Evolutionary conservation across 306 rosid species (phyloP).

Genomic region (Gastrolobium bilobum): DNA sequence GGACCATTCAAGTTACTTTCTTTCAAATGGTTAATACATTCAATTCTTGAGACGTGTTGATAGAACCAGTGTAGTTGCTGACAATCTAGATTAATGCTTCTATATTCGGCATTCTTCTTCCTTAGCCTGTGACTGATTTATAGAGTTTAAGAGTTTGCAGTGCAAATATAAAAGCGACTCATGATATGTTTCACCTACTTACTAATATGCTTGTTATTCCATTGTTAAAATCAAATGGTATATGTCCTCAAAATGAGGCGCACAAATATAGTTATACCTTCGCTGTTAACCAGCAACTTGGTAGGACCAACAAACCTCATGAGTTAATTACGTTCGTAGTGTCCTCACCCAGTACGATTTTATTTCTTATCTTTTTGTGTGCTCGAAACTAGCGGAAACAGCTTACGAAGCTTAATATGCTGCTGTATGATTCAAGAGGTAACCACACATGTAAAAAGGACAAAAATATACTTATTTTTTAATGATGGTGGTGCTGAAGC

Average conservation of each 20-base stretch:
- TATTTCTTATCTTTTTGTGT: background rate
- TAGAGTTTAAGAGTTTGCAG: background rate
- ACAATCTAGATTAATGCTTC: background rate
- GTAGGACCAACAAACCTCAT: background rate
- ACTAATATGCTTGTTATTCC: background rate
- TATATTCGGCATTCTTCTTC: constrained; percentile 19
- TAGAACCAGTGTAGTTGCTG: constrained; percentile 16
- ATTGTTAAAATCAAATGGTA: constrained; percentile 4
- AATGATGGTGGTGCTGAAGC: background rate
- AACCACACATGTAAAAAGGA: background rate
- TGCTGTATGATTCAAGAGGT: constrained; percentile 10
- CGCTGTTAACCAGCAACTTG: background rate
- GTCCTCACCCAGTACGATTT: background rate
- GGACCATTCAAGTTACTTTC: constrained; percentile 12
- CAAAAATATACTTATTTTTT: background rate
- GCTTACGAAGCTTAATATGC: background rate
- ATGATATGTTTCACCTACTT: background rate
- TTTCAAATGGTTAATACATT: background rate
- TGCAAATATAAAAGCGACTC: background rate
- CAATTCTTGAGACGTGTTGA: background rate
- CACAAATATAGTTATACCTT: background rate
- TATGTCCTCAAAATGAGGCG: background rate
- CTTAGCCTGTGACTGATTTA: constrained; percentile 1
- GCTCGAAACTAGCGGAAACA: constrained; percentile 6
- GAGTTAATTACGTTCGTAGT: background rate